These are phyloP conservation scores for Fusarium tricinctum DNA, from an alignment of 2,329 filamentous ascomycete genomes.

Conservation along the genomic window DNA sequence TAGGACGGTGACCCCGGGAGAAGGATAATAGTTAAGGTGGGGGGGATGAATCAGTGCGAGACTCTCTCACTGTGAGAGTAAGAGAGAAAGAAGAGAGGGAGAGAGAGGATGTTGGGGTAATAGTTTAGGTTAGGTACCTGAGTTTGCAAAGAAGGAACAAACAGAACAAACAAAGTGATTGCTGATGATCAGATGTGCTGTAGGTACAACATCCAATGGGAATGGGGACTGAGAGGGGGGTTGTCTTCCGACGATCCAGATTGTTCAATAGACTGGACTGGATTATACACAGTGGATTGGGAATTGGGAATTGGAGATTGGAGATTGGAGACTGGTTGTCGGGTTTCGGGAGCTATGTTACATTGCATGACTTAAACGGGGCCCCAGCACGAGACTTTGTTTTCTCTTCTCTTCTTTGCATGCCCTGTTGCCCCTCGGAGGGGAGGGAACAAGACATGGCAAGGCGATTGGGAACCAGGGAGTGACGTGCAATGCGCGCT, in stretches of 20 bases:
- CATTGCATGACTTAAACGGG: conserved; percentile 44
- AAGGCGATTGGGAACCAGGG: background rate
- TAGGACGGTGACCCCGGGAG: conserved; percentile 34
- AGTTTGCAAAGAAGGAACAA: conserved; percentile 1
- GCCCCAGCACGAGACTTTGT: conserved; percentile 19
- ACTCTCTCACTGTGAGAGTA: too few relatives aligned
- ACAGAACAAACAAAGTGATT: conserved; percentile 22
- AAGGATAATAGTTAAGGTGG: conserved; percentile 9
- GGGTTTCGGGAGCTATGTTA: conserved; percentile 36
- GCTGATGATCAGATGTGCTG: conserved; percentile 7
- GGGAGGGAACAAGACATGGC: too few relatives aligned
- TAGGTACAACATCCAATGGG: conserved; percentile 18
- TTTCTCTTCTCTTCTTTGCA: conserved; percentile 24
- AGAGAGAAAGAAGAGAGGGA: too few relatives aligned
- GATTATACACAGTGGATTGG: conserved; percentile 34
- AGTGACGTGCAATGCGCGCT: conserved; percentile 3
- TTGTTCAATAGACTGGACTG: conserved; percentile 21
- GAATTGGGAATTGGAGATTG: conserved; percentile 25
- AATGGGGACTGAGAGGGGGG: conserved; percentile 16
- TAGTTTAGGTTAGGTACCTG: too few relatives aligned
- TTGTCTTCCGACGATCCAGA: conserved; percentile 28
- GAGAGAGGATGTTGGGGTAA: too few relatives aligned
- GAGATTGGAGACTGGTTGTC: conserved; percentile 39
- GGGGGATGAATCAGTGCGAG: background rate
- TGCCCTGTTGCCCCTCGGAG: background rate